phyloP scores from a whole-genome alignment of 257 asterid species.

The Parsonsia alboflavescens region DNA sequence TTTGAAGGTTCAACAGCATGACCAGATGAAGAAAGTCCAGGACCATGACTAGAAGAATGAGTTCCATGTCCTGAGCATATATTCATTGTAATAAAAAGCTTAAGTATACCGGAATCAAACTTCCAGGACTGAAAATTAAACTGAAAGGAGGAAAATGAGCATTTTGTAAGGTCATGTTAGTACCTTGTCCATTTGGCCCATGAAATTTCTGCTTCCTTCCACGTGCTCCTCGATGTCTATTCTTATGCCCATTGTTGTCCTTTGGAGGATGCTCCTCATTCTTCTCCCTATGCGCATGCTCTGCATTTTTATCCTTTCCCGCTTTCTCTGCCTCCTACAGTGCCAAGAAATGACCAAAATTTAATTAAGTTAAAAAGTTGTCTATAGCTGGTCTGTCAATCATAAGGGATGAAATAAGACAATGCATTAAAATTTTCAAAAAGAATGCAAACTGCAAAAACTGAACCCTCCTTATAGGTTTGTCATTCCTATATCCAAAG shows the following conservation, averaged over 20 bases:
- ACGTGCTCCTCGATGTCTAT: slow-evolving; percentile 57
- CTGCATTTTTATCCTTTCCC: slow-evolving; percentile 43
- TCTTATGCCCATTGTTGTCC: slow-evolving; percentile 55
- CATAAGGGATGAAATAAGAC: not conserved
- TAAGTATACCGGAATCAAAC: not conserved
- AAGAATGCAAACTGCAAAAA: too few species aligned
- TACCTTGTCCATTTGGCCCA: slow-evolving; percentile 71
- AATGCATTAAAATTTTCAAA: not conserved
- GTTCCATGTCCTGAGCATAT: slow-evolving; percentile 48
- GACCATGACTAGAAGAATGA: slow-evolving; percentile 23
- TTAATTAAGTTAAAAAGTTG: not conserved
- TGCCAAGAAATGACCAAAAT: slow-evolving; percentile 6
- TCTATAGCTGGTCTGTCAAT: not conserved
- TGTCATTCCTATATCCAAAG: not conserved
- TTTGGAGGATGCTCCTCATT: slow-evolving; percentile 40
- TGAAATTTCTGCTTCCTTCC: slow-evolving; percentile 73
- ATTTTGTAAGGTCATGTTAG: not conserved
- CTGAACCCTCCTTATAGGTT: too few species aligned
- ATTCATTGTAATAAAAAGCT: not conserved
- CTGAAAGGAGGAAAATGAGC: not conserved
- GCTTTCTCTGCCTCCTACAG: slow-evolving; percentile 50
- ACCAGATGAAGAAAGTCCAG: slow-evolving; percentile 21
- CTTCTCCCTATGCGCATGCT: slow-evolving; percentile 40
- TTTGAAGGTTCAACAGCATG: slow-evolving; percentile 64
- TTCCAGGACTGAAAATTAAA: not conserved